phyloP scores from a whole-genome alignment of 2,329 filamentous ascomycete species.

The Aphanoascus verrucosus region DNA sequence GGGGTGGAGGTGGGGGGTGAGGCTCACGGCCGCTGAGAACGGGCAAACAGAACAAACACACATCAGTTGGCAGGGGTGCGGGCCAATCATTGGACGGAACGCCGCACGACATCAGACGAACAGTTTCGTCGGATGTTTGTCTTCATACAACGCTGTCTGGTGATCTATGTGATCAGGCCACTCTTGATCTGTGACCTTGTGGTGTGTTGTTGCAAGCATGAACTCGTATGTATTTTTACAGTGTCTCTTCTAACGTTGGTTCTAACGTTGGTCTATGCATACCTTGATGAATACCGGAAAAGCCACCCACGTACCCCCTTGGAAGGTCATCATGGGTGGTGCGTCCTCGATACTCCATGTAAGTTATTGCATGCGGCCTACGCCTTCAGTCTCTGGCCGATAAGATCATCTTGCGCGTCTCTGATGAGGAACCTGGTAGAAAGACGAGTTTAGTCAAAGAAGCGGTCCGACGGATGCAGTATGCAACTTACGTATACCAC shows the following conservation, averaged over 20 bases:
- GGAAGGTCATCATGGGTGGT: not conserved
- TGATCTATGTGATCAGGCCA: too few species aligned
- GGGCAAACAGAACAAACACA: slow-evolving; percentile 9
- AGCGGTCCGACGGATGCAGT: not conserved
- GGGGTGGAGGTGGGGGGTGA: slow-evolving; percentile 7
- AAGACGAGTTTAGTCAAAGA: not conserved
- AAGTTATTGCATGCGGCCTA: not conserved
- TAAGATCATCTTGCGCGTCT: slow-evolving; percentile 73
- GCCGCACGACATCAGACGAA: not conserved
- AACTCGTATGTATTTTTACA: too few species aligned
- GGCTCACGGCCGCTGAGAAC: not conserved
- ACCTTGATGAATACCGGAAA: not conserved
- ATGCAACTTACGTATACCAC: slow-evolving; percentile 77
- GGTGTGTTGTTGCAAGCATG: too few species aligned
- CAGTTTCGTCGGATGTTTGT: slow-evolving; percentile 4
- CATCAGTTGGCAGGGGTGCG: slow-evolving; percentile 6
- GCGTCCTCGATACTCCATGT: too few species aligned
- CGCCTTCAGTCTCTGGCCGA: slow-evolving; percentile 61
- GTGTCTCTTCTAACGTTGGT: too few species aligned
- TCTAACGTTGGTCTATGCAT: too few species aligned
- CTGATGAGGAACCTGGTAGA: slow-evolving; percentile 65
- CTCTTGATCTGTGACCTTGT: too few species aligned
- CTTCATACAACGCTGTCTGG: not conserved
- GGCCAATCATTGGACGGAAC: not conserved
- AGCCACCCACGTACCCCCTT: not conserved